Evolutionary conservation across 257 asterid genomes (phyloP), one percentile per base, ranked within the genome.

Genomic region (Mitragyna speciosa): DNA sequence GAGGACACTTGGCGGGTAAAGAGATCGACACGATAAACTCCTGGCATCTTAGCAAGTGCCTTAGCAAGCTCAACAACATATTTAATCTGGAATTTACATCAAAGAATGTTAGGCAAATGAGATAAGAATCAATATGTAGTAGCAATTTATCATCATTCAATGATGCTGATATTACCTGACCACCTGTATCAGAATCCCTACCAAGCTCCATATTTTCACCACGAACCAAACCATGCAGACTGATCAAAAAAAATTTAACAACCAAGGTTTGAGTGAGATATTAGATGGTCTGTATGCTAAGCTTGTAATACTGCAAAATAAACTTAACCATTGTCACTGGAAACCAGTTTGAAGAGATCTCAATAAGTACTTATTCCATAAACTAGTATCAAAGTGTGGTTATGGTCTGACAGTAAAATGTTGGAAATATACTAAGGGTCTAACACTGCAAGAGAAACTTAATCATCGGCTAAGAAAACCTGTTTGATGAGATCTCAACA

Each of bases 171-270:
- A 49, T 70, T 83, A 91, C 97, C 95, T 93, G 97, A 70, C 97
- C 97, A 64, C 97, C 97, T 0, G 97, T 93, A 76, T 93, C 97
- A 33, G 97, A 90, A 85, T 93, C 97, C 72, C 97, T 90, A 80
- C 97, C 97, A 79, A 93, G 97, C 88, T 93, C 97, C 97, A 93
- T 93, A 79, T 93, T 90, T 75, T 93, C 97, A 78, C 97, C 97
- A 43, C 97, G 94, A 66, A 93, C 95, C 82, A 93, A 83, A 67
- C 97, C 97, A 78, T 93, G 97, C 64, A 93, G 87, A 84, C 94
- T 89, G 87, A 82, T 79, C 76, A 86, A 82, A 78, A 70, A 0
- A 56, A 36, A 36, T 36, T 39, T 28, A 26, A 41, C 33, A 61
- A 2, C 16, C 61, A 61, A 47, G 41, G 59, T 26, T 75, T 69